Base-by-base conservation (phyloP, 2,329 filamentous ascomycete genomes). In the Paramyrothecium roridum region DNA sequence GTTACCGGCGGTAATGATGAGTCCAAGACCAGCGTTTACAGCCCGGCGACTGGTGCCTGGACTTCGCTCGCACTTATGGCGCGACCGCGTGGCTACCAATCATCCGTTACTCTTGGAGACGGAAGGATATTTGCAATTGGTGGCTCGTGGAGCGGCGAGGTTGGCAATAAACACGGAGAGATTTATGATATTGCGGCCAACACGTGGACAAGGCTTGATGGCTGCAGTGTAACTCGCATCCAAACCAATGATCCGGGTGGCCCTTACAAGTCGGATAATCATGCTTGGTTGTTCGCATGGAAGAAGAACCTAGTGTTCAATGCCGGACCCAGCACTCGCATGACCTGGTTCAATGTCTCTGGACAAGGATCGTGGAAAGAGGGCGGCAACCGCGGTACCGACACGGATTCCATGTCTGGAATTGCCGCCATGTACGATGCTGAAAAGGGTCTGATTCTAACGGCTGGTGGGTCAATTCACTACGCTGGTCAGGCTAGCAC, bases 391-490 rank as follows among this genome's bases (percentile, higher is more conserved):
- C 54, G 61, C 0, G 60, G 80, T 4, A 70, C 66, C 21, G 70
- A 71, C 8, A 75, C 76, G 30, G 65, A 73, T 12, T 75, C 80
- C 3, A 86, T 86, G 83, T 77, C 74, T 55, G 83, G 81, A 13
- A 78, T 76, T 50, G 76, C 77, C 6, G 74, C 81, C 57, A 84
- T 86, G 81, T 85, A 79, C 59, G 82, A 85, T 60, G 80, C 81
- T 26, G 76, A 82, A 54, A 74, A 76, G 2, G 82, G 82, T 33
- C 82, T 83, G 64, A 84, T 85, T 33, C 68, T 85, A 2, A 76
- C 79, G 0, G 68, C 75, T 16, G 82, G 83, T 11, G 82, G 82
- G 10, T 67, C 76, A 1, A 67, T 73, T 0, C 68, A 71, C 34
- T 84, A 84, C 59, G 67, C 76, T 26, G 59, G 74, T 52, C 68